Conservation (phyloP, 805 yeast species). For the Cyberlindnera americana region DNA sequence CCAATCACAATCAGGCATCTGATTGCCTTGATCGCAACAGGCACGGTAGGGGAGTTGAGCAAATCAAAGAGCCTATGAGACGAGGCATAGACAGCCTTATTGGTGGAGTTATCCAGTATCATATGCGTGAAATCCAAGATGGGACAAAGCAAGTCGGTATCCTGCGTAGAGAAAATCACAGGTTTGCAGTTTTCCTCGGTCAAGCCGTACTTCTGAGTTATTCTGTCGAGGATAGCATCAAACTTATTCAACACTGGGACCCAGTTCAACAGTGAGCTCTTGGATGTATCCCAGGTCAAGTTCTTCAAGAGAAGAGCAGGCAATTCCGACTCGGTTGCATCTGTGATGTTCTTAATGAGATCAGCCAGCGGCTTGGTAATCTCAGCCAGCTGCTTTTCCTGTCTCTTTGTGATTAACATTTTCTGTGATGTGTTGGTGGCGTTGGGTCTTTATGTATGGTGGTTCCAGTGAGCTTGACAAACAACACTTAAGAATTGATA, state of each 20-base stretch:
- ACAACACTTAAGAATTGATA: too few relatives aligned
- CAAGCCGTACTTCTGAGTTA: constrained; percentile 51
- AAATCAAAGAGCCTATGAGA: constrained; percentile 56
- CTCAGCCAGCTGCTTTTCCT: constrained; percentile 23
- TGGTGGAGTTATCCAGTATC: constrained; percentile 65
- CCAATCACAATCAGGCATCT: constrained; percentile 57
- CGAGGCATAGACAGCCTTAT: constrained; percentile 65
- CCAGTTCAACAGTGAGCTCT: constrained; percentile 75
- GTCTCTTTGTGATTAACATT: constrained; percentile 29
- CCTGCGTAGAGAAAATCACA: constrained; percentile 40
- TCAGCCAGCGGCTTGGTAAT: constrained; percentile 32
- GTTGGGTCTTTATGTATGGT: neutral
- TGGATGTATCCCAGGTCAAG: constrained; percentile 55
- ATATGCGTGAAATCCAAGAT: constrained; percentile 59
- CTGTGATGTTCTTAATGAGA: constrained; percentile 37
- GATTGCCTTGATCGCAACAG: constrained; percentile 56
- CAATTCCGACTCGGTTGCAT: constrained; percentile 38
- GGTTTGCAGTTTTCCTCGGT: constrained; percentile 45
- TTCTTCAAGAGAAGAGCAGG: constrained; percentile 36
- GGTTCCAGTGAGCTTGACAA: too few relatives aligned
- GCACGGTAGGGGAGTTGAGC: constrained; percentile 55
- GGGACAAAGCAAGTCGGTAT: constrained; percentile 44
- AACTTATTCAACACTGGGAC: constrained; percentile 70
- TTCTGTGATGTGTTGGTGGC: too few relatives aligned
- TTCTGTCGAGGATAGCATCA: constrained; percentile 58